These are phyloP conservation scores for Aspergillus costaricaensis DNA, from an alignment of 2,329 filamentous ascomycete genomes.

Conservation along the genomic window DNA sequence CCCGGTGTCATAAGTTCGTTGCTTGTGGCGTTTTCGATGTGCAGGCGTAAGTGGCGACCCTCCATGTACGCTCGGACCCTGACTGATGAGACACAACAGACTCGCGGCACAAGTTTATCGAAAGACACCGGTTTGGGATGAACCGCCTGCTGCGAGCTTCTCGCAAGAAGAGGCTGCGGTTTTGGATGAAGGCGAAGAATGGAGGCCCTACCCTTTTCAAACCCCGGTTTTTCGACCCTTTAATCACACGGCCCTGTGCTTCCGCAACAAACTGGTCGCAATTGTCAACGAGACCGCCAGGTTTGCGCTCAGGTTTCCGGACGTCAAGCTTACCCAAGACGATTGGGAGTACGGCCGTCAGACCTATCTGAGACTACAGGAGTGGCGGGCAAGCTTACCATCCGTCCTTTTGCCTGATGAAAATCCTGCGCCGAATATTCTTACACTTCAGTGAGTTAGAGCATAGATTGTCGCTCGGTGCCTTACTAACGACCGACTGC, in stretches of 20 bases:
- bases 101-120: slow-evolving; percentile 27
- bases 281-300: slow-evolving; percentile 21
- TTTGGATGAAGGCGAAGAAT: slow-evolving; percentile 18
- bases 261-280: slow-evolving; percentile 15
- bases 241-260: slow-evolving; percentile 15
- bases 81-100: slow-evolving; percentile 14
- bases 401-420: slow-evolving; percentile 12
- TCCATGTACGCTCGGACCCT: neutral
- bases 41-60: slow-evolving; percentile 19
- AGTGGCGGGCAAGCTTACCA: slow-evolving; percentile 18
- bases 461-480: no score
- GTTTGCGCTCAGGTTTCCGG: slow-evolving; percentile 17
- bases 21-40: slow-evolving; percentile 28
- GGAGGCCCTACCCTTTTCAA: slow-evolving; percentile 22
- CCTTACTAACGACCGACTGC: neutral
- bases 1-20: slow-evolving; percentile 22
- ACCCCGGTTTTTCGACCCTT: slow-evolving; percentile 15
- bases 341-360: slow-evolving; percentile 20
- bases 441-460: slow-evolving; percentile 23
- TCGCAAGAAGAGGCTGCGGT: slow-evolving; percentile 18
- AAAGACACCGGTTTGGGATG: slow-evolving; percentile 20
- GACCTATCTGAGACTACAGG: slow-evolving; percentile 13
- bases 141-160: slow-evolving; percentile 21
- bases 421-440: slow-evolving; percentile 21
- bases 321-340: neutral